Evolutionary conservation across 179 eudicot species (phyloP).

Genomic region (Silene coronaria): DNA sequence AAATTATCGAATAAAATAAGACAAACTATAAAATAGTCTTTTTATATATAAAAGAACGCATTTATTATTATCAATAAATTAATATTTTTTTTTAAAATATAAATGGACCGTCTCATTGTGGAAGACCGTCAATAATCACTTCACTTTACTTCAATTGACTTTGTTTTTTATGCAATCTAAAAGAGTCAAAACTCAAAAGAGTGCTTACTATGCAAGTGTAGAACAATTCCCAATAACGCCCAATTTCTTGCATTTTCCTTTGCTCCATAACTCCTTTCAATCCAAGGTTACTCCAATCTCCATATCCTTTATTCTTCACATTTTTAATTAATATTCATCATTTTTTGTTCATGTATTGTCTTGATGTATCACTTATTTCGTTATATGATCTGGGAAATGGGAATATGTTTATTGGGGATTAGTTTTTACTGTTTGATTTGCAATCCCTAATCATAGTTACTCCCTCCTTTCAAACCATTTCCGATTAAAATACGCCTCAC

Average conservation of each 20-base stretch:
- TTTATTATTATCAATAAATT: too few relatives aligned
- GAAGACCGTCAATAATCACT: too few relatives aligned
- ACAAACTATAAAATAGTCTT: too few relatives aligned
- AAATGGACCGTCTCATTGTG: too few relatives aligned
- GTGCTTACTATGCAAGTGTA: neutral
- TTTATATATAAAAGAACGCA: too few relatives aligned
- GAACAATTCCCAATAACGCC: conserved; percentile 9
- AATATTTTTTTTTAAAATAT: too few relatives aligned
- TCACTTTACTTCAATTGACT: too few relatives aligned
- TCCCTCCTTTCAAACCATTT: neutral
- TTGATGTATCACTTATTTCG: conserved; percentile 9
- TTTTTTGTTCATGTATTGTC: neutral
- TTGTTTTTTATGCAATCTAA: neutral
- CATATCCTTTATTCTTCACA: conserved; percentile 7
- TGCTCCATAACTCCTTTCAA: conserved; percentile 24
- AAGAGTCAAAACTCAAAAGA: neutral
- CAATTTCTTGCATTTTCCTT: conserved; percentile 6
- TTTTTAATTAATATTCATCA: neutral
- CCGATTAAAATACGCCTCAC: too few relatives aligned
- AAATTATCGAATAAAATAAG: too few relatives aligned
- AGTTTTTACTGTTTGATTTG: conserved; percentile 5
- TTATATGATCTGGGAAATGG: conserved; percentile 13
- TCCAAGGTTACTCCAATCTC: conserved; percentile 38
- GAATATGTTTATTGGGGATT: neutral
- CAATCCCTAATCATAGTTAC: neutral